phyloP scores from a whole-genome alignment of 805 yeast genomes.

The Dipodascus geniculatus region DNA sequence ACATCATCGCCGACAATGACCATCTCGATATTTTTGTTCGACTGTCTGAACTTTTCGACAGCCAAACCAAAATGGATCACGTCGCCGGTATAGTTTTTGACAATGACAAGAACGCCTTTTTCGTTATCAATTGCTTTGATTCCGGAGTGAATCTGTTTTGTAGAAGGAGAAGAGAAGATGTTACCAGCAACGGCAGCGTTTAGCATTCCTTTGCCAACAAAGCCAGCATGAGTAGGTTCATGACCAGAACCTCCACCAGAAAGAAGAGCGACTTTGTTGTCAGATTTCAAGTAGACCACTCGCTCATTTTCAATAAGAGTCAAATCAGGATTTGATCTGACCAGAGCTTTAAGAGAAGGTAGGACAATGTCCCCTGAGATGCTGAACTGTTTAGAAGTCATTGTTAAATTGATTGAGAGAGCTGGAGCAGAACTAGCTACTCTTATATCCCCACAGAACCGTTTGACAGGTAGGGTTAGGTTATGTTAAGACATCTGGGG shows the following conservation, averaged over 20 bases:
- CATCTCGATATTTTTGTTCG: slow-evolving; percentile 61
- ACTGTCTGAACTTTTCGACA: slow-evolving; percentile 73
- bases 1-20: slow-evolving; percentile 85
- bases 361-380: slow-evolving; percentile 23
- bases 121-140: slow-evolving; percentile 44
- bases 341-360: slow-evolving; percentile 41
- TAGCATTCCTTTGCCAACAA: slow-evolving; percentile 70
- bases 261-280: slow-evolving; percentile 44
- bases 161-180: slow-evolving; percentile 91
- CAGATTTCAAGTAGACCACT: slow-evolving; percentile 34
- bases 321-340: slow-evolving; percentile 42
- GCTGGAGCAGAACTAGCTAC: too few species aligned
- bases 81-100: slow-evolving; percentile 92
- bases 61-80: slow-evolving; percentile 87
- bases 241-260: slow-evolving; percentile 97
- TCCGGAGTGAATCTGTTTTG: slow-evolving; percentile 70
- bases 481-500: too few species aligned
- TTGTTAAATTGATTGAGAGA: too few species aligned
- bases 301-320: slow-evolving; percentile 43
- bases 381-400: slow-evolving; percentile 24
- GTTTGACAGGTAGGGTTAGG: neutral
- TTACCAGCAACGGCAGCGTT: slow-evolving; percentile 87
- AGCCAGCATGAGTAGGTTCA: slow-evolving; percentile 90
- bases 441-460: neutral
- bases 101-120: slow-evolving; percentile 65